Evolutionary conservation across 208 protist species (phyloP).

Genomic region (Trypanosoma lewisi): DNA sequence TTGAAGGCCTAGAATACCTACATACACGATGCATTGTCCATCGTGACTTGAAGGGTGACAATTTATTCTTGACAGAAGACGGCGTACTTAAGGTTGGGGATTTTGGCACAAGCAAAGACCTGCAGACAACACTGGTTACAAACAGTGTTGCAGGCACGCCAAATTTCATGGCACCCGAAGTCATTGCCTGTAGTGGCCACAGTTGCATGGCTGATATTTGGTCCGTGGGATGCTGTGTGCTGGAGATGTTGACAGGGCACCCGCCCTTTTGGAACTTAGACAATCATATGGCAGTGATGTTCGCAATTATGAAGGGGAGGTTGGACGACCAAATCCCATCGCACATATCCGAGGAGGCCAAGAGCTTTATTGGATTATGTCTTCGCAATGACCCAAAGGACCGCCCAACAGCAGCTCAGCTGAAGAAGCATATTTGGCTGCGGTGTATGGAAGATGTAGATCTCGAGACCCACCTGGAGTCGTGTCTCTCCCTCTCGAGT

Average conservation of each 20-base stretch:
- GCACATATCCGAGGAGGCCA: slow-evolving; percentile 53
- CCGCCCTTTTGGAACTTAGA: slow-evolving; percentile 83
- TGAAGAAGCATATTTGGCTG: slow-evolving; percentile 77
- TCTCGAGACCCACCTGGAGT: not conserved
- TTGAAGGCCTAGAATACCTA: slow-evolving; percentile 87
- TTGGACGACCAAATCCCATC: slow-evolving; percentile 69
- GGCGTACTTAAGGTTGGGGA: slow-evolving; percentile 84
- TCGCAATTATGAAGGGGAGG: slow-evolving; percentile 81
- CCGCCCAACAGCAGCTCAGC: slow-evolving; percentile 53
- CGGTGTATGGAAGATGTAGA: not conserved
- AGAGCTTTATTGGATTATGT: slow-evolving; percentile 75
- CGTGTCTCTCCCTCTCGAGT: slow-evolving; percentile 11
- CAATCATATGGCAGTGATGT: slow-evolving; percentile 91
- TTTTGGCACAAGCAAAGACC: slow-evolving; percentile 88
- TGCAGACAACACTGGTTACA: slow-evolving; percentile 78
- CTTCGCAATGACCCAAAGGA: slow-evolving; percentile 66
- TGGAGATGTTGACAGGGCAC: slow-evolving; percentile 89
- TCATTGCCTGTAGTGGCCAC: slow-evolving; percentile 88
- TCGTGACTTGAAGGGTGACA: slow-evolving; percentile 92
- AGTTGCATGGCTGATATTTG: slow-evolving; percentile 90
- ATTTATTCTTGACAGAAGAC: slow-evolving; percentile 84
- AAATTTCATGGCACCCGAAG: slow-evolving; percentile 94
- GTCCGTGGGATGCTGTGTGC: slow-evolving; percentile 89
- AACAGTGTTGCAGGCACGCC: slow-evolving; percentile 89
- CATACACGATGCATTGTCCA: slow-evolving; percentile 85